Conservation (phyloP, 441 rosid genomes). For the Flueggea neowawraea region DNA sequence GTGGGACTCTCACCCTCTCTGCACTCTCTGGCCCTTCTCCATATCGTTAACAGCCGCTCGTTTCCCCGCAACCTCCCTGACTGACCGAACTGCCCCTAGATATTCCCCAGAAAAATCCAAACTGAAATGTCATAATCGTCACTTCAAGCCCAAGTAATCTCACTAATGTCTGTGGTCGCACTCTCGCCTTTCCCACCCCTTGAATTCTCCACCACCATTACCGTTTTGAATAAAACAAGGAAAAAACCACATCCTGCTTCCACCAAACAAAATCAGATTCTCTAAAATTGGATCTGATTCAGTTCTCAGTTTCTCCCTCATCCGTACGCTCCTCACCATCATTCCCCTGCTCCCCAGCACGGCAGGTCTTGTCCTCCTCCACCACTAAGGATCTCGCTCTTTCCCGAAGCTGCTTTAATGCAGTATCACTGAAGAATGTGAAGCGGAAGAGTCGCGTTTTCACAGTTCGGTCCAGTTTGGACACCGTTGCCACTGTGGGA, state of each 20-base stretch:
- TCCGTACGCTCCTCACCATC: constrained; percentile 25
- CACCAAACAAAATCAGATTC: neutral
- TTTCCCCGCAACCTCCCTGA: too few species aligned
- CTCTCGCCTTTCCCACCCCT: neutral
- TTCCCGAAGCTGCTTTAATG: neutral
- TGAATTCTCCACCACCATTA: constrained; percentile 5
- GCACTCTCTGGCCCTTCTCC: too few species aligned
- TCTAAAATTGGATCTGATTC: constrained; percentile 40
- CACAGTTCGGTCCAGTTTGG: constrained; percentile 54
- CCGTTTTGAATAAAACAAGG: too few species aligned
- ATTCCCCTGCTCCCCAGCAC: constrained; percentile 12
- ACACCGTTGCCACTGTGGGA: constrained; percentile 57
- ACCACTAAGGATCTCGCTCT: constrained; percentile 14
- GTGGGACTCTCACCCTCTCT: too few species aligned
- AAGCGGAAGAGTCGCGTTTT: neutral
- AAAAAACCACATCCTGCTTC: neutral
- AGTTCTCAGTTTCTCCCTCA: constrained; percentile 35
- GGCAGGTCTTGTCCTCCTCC: constrained; percentile 13
- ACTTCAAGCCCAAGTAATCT: too few species aligned
- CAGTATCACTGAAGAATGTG: too few species aligned
- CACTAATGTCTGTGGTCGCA: too few species aligned
- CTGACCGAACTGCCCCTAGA: too few species aligned
- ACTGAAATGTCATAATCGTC: too few species aligned
- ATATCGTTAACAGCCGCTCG: too few species aligned
- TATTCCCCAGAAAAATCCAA: too few species aligned